Base-by-base conservation (phyloP, 306 rosid species). In the Rubus parviflorus region DNA sequence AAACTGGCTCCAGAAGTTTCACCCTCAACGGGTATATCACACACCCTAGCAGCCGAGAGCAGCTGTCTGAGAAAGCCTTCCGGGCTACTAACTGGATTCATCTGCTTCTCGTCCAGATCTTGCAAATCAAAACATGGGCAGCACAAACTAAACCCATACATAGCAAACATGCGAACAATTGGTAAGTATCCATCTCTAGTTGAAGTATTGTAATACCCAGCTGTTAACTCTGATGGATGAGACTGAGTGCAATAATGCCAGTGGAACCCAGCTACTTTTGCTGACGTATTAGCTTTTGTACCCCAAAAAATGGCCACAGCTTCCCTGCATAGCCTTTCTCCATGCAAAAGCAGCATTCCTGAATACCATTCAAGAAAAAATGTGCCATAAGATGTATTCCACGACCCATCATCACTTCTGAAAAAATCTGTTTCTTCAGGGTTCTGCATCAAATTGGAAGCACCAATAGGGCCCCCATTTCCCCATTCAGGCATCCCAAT, bases 311-410 rank as follows among this genome's bases (percentile, higher is more conserved):
- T 85, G 47, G 93, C 80, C 88, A 83, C 94, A 60, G 91, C 97
- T 75, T 87, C 97, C 81, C 84, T 88, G 85, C 96, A 92, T 43
- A 94, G 74, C 81, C 96, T 89, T 79, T 94, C 91, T 17, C 97
- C 98, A 80, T 94, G 98, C 79, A 72, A 83, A 47, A 90, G 88
- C 81, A 94, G 88, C 97, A 89, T 86, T 64, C 84, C 88, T 0
- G 97, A 91, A 87, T 94, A 94, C 98, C 98, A 94, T 74, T 86
- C 78, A 38, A 94, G 97, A 73, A 91, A 94, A 85, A 90, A 94
- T 15, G 83, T 71, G 16, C 97, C 94, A 17, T 89, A 89, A 16
- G 93, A 81, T 38, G 87, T 75, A 61, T 81, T 83, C 96, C 96
- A 90, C 69, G 90, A 83, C 72, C 94, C 91, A 66, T 53, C 83